Percentiles rank a stretch among this genome's conserved stretches.
Conservation (phyloP, 169 alveolate genomes). For the Babesia sp. region DNA sequence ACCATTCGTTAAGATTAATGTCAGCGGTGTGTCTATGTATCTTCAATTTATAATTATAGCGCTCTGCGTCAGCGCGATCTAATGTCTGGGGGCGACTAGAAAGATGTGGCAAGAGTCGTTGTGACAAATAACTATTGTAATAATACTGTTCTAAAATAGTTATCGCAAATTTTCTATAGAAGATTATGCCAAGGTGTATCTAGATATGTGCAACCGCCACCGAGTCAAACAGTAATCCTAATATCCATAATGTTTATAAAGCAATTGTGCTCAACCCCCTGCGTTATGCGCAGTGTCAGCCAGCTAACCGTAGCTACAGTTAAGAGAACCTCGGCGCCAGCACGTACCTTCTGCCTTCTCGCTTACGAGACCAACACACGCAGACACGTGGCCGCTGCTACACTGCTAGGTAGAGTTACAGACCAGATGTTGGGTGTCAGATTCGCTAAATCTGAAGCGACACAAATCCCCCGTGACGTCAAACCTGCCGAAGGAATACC, state of each 20-base stretch:
- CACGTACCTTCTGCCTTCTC: not conserved
- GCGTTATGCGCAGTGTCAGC: not conserved
- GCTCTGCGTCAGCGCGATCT: not conserved
- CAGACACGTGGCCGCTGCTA: conserved; percentile 2
- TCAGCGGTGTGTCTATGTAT: not conserved
- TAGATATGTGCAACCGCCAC: not conserved
- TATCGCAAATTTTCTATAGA: not conserved
- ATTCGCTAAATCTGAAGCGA: not conserved
- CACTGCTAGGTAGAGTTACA: not conserved
- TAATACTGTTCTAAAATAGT: not conserved
- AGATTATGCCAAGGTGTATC: not conserved
- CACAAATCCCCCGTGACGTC: conserved; percentile 3
- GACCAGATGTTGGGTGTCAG: not conserved
- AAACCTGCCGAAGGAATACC: not conserved
- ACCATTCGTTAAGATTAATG: not conserved
- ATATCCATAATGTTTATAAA: not conserved
- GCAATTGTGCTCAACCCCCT: conserved; percentile 5
- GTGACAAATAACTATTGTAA: not conserved
- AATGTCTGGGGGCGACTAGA: not conserved
- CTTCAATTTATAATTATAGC: not conserved
- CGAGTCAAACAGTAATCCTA: no score
- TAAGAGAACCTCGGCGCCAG: not conserved
- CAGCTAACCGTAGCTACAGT: not conserved
- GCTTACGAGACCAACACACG: conserved; percentile 4
- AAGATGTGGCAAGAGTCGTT: not conserved